A percentile compares a stretch with the other conserved stretches of the same genome.
phyloP scores from a whole-genome alignment of 768 basidiomycete genomes.

The Mycena olivaceomarginata region DNA sequence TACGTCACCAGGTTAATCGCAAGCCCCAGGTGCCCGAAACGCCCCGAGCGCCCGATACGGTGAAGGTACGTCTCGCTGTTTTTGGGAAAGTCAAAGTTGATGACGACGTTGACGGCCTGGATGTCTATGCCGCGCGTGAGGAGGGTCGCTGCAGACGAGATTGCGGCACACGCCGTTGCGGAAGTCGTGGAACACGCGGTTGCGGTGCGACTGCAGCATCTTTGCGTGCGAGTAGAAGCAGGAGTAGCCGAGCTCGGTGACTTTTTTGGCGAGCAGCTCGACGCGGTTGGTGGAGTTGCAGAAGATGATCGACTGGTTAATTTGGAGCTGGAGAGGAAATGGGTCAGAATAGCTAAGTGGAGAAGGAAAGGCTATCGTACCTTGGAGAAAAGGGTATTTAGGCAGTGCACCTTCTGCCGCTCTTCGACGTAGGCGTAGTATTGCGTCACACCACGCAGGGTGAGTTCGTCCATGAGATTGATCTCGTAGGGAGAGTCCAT shows the following conservation, averaged over 20 bases:
- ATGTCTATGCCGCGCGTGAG: slow-evolving; percentile 99
- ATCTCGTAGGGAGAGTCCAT: slow-evolving; percentile 98
- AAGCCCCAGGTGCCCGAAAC: slow-evolving; percentile 97
- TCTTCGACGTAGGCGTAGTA: slow-evolving; percentile 99
- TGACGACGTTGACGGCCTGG: slow-evolving; percentile 99
- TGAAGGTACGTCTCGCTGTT: slow-evolving; percentile 99
- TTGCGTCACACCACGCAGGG: slow-evolving; percentile 98
- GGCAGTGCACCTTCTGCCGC: slow-evolving; percentile 98
- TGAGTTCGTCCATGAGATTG: slow-evolving; percentile 99
- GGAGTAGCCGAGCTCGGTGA: slow-evolving; percentile 99
- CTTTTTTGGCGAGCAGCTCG: slow-evolving; percentile 99
- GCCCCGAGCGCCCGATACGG: slow-evolving; percentile 97
- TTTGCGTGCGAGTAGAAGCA: slow-evolving; percentile 99
- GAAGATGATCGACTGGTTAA: slow-evolving; percentile 99
- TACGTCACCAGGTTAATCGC: slow-evolving; percentile 99
- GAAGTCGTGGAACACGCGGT: slow-evolving; percentile 99
- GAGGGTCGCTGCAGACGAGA: slow-evolving; percentile 97
- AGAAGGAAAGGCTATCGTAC: slow-evolving; percentile 60
- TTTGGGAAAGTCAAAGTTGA: slow-evolving; percentile 99
- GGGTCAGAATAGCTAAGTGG: slow-evolving; percentile 24
- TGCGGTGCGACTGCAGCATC: slow-evolving; percentile 99
- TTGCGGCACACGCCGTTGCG: slow-evolving; percentile 98
- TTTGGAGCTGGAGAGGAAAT: slow-evolving; percentile 86
- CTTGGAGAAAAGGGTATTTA: slow-evolving; percentile 99
- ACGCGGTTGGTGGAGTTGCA: slow-evolving; percentile 99